Evolutionary conservation across 495 filamentous ascomycete genomes (phyloP).

Genomic region (Neurospora tetraspora): DNA sequence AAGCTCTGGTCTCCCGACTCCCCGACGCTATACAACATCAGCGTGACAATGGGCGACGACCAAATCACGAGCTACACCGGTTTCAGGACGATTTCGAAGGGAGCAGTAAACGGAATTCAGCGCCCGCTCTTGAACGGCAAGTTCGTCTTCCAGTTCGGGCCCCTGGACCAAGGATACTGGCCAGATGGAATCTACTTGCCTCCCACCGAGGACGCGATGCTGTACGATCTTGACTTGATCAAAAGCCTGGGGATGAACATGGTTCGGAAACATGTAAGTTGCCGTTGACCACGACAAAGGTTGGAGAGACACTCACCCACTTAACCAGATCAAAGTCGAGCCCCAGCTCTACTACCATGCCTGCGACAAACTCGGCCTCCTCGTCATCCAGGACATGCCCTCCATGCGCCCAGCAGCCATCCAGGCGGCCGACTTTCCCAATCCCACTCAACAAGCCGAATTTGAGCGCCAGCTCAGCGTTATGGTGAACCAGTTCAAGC

Average conservation of each 20-base stretch:
- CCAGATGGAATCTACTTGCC: slow-evolving; percentile 55
- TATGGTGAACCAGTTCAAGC: slow-evolving; percentile 50
- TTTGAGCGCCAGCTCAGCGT: slow-evolving; percentile 53
- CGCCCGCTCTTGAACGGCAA: slow-evolving; percentile 54
- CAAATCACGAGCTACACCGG: slow-evolving; percentile 50
- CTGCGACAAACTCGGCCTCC: slow-evolving; percentile 51
- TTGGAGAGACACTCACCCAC: background rate
- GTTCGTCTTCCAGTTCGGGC: slow-evolving; percentile 56
- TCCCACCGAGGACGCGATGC: slow-evolving; percentile 53
- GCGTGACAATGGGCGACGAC: slow-evolving; percentile 45
- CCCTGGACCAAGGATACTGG: slow-evolving; percentile 61
- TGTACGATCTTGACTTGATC: slow-evolving; percentile 49
- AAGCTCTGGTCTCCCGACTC: slow-evolving; percentile 51
- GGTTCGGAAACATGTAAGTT: slow-evolving; percentile 55
- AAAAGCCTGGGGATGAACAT: slow-evolving; percentile 57
- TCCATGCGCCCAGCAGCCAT: slow-evolving; percentile 30
- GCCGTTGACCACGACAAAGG: background rate
- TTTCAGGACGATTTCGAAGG: slow-evolving; percentile 52
- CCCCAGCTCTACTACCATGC: slow-evolving; percentile 55
- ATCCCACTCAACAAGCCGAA: slow-evolving; percentile 44
- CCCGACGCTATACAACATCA: slow-evolving; percentile 53
- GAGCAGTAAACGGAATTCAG: slow-evolving; percentile 45
- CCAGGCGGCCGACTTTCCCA: slow-evolving; percentile 19
- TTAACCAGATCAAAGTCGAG: slow-evolving; percentile 56
- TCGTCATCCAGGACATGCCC: slow-evolving; percentile 63